Evolutionary conservation across 768 basidiomycete genomes (phyloP), one percentile per base, ranked within the genome.

Genomic region (Mycena sanguinolenta): DNA sequence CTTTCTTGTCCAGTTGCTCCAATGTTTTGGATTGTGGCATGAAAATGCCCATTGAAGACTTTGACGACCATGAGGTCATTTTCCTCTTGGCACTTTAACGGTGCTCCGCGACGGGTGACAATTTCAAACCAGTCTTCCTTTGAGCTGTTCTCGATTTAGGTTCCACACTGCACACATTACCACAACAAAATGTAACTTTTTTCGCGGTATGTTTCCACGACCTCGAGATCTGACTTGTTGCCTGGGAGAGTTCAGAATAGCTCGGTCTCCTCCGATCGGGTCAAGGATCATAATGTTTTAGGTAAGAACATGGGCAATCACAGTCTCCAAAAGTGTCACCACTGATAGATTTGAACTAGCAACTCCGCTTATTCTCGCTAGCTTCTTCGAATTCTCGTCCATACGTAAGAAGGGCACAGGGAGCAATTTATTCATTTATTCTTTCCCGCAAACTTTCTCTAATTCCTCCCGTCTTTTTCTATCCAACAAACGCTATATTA

Each of bases 1-100:
- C 34, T 4, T 38, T 50, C 34, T 57, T 42, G 17, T 42, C 27
- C 12, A 38, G 27, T 14, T 8, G 23, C 25, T 25, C 50, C 54
- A 36, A 59, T 53, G 49, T 42, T 42, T 61, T 28, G 53, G 49
- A 55, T 17, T 17, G 67, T 62, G 65, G 65, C 34, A 50, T 27
- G 55, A 28, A 25, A 62, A 61, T 49, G 25, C 44, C 57, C 32
- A 53, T 55, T 42, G 39, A 61, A 42, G 59, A 12, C 28, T 12
- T 50, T 32, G 55, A 49, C 57, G 21, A 21, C 21, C 38, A 39
- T 63, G 42, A 59, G 53, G 53, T 62, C 52, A 54, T 27, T 54
- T 5, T 36, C 2, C 10, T 25, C 25, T 44, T 46, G 14, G 14
- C 21, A 38, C 39, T 13, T 34, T 53, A 68, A 19, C 67, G 67